Conservation (phyloP, 2,329 filamentous ascomycete genomes). For the Trichophyton rubrum region DNA sequence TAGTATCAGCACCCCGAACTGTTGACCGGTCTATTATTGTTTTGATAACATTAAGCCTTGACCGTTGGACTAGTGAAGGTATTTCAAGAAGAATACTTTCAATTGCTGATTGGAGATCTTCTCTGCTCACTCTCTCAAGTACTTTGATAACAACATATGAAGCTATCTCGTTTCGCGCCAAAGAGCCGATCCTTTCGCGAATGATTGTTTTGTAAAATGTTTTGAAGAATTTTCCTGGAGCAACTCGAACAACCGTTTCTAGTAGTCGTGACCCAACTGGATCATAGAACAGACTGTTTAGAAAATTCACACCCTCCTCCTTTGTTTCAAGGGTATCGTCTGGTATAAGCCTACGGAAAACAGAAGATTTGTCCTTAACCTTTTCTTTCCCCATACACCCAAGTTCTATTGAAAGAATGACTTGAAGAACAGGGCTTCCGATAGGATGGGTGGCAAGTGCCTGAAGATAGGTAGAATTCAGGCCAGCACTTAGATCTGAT, state of each 20-base stretch:
- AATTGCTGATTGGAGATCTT: slow-evolving; percentile 65
- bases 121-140: slow-evolving; percentile 70
- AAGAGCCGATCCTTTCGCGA: slow-evolving; percentile 62
- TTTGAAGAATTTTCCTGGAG: slow-evolving; percentile 85
- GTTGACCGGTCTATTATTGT: slow-evolving; percentile 72
- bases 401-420: slow-evolving; percentile 78
- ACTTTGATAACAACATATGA: slow-evolving; percentile 76
- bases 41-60: slow-evolving; percentile 66
- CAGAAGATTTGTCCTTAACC: slow-evolving; percentile 51
- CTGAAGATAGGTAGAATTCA: slow-evolving; percentile 69
- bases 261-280: slow-evolving; percentile 78
- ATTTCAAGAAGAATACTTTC: slow-evolving; percentile 61
- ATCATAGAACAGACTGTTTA: slow-evolving; percentile 81
- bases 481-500: slow-evolving; percentile 55
- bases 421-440: slow-evolving; percentile 84
- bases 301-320: slow-evolving; percentile 58
- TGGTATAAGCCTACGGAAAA: slow-evolving; percentile 67
- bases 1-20: slow-evolving; percentile 49
- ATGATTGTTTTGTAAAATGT: slow-evolving; percentile 69
- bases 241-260: slow-evolving; percentile 69
- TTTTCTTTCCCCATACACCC: slow-evolving; percentile 56
- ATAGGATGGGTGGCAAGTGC: slow-evolving; percentile 79
- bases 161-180: slow-evolving; percentile 81
- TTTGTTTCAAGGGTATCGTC: slow-evolving; percentile 65
- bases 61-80: slow-evolving; percentile 57